Percentiles rank a stretch among this genome's conserved stretches.
phyloP scores from a whole-genome alignment of 306 rosid genomes.

The Adenanthera pavonina region DNA sequence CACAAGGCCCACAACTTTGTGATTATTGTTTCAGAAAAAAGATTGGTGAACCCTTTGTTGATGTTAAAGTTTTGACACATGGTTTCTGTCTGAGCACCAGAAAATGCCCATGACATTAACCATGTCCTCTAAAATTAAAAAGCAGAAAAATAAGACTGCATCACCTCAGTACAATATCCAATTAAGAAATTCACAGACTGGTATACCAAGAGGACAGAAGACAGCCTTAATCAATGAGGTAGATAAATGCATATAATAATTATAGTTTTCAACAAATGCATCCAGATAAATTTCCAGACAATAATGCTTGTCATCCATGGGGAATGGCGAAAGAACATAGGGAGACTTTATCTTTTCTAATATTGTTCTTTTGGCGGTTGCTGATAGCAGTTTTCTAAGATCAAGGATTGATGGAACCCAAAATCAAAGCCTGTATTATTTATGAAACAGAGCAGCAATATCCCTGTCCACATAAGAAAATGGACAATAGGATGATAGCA shows the following conservation, averaged over 20 bases:
- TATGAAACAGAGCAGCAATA: no score
- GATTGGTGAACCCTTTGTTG: conserved; percentile 22
- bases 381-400: neutral
- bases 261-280: conserved; percentile 8
- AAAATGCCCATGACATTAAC: conserved; percentile 8
- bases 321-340: neutral
- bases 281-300: conserved; percentile 14
- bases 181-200: conserved; percentile 7
- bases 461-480: no score
- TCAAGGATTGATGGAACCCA: no score
- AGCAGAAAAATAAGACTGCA: neutral
- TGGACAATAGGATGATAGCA: no score
- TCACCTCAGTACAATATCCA: conserved; percentile 28
- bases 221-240: conserved; percentile 23
- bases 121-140: conserved; percentile 7
- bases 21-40: conserved; percentile 23
- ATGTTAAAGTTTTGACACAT: conserved; percentile 27
- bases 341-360: neutral
- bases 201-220: conserved; percentile 7
- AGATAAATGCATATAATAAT: neutral
- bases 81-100: conserved; percentile 23
- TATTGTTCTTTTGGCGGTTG: neutral
- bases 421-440: no score
- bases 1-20: neutral
- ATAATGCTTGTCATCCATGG: neutral